Conservation (phyloP, 257 asterid species). For the Nicotiana attenuata region DNA sequence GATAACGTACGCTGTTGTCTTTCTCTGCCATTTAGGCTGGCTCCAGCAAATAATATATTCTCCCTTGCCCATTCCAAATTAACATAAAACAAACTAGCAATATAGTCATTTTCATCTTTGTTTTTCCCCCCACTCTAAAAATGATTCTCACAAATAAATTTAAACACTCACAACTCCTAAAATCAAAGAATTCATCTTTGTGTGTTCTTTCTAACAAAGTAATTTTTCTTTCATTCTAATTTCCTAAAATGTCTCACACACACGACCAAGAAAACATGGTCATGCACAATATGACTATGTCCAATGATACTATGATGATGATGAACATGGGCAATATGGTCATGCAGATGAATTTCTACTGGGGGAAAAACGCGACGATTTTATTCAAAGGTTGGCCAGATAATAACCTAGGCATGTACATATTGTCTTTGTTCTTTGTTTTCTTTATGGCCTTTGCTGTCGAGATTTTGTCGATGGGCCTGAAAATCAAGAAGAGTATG, state of each 20-base stretch:
- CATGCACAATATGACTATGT: not conserved
- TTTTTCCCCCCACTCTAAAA: not conserved
- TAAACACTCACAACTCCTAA: not conserved
- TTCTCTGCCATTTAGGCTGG: not conserved
- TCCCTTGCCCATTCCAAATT: not conserved
- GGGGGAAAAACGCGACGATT: constrained; percentile 34
- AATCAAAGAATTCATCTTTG: not conserved
- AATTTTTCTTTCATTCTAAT: not conserved
- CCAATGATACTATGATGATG: not conserved
- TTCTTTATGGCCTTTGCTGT: constrained; percentile 34
- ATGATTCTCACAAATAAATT: not conserved
- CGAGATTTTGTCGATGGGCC: constrained; percentile 38
- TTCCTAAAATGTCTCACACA: not conserved
- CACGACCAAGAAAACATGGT: constrained; percentile 10
- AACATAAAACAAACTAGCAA: not conserved
- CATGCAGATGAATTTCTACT: constrained; percentile 35
- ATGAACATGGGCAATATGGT: constrained; percentile 13
- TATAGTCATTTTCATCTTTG: not conserved
- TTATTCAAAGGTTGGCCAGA: constrained; percentile 37
- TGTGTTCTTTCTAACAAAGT: not conserved
- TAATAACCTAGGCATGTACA: constrained; percentile 45
- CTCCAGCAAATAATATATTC: not conserved
- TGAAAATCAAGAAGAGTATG: constrained; percentile 15
- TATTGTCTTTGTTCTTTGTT: constrained; percentile 42
- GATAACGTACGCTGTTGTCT: not conserved